These are phyloP conservation scores for Yamadazyma kanchanaburiensis DNA, from an alignment of 1,139 yeast species.

Conservation along the genomic window DNA sequence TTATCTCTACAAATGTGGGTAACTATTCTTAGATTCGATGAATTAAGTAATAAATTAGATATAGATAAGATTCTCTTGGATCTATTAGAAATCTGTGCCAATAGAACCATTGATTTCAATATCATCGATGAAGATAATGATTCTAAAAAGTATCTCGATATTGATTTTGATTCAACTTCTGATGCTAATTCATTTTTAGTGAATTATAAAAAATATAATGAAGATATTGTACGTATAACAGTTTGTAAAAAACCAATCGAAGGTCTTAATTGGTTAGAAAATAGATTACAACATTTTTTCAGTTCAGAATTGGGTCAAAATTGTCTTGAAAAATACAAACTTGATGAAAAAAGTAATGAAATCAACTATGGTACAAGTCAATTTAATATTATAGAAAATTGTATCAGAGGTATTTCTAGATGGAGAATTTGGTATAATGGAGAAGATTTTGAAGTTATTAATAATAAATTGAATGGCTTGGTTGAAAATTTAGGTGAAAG, in stretches of 20 bases:
- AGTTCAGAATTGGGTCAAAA: conserved; percentile 68
- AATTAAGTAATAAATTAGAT: conserved; percentile 51
- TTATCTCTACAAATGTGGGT: conserved; percentile 95
- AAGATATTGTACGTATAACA: conserved; percentile 85
- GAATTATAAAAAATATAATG: conserved; percentile 80
- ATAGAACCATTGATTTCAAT: conserved; percentile 71
- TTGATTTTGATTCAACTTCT: conserved; percentile 86
- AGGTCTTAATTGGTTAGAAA: conserved; percentile 79
- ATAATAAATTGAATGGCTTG: conserved; percentile 54
- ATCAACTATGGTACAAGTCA: conserved; percentile 79
- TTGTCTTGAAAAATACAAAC: conserved; percentile 53
- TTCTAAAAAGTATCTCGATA: conserved; percentile 63
- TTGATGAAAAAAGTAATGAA: conserved; percentile 65
- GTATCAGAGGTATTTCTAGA: conserved; percentile 89
- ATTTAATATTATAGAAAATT: conserved; percentile 82
- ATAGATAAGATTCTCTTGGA: conserved; percentile 57
- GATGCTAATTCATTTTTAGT: conserved; percentile 76
- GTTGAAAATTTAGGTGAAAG: conserved; percentile 79
- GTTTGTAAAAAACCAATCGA: conserved; percentile 84
- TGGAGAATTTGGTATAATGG: conserved; percentile 91
- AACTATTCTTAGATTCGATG: conserved; percentile 78
- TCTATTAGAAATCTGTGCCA: conserved; percentile 72
- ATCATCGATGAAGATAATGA: conserved; percentile 63
- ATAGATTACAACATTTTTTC: conserved; percentile 69
- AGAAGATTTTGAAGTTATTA: conserved; percentile 58